A percentile compares a stretch with the other conserved stretches of the same genome.
phyloP scores from a whole-genome alignment of 1,284 basidiomycete species.

The Puccinia coronata region DNA sequence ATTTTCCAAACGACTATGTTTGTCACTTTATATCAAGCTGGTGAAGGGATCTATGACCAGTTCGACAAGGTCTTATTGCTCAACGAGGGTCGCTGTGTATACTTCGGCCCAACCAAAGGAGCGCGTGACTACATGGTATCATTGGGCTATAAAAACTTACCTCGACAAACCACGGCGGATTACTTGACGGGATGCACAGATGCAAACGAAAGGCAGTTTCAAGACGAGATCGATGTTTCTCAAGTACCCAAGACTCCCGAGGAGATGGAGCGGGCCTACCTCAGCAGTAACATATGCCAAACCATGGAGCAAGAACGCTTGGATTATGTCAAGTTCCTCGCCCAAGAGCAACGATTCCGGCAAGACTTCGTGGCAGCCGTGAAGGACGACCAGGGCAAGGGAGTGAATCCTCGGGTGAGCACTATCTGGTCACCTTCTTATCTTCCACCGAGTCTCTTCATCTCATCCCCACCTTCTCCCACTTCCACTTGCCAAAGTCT shows the following conservation, averaged over 20 bases:
- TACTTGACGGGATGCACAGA: constrained; percentile 79
- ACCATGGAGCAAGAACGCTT: constrained; percentile 65
- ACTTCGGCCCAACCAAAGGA: constrained; percentile 71
- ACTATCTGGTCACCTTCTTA: not conserved
- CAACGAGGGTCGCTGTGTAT: constrained; percentile 78
- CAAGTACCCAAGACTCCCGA: constrained; percentile 75
- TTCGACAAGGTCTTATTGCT: constrained; percentile 74
- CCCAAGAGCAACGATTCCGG: constrained; percentile 63
- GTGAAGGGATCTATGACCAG: constrained; percentile 64
- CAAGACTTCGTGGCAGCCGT: constrained; percentile 36
- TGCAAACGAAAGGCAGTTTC: constrained; percentile 77
- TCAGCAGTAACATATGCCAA: constrained; percentile 64
- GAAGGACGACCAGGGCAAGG: constrained; percentile 30
- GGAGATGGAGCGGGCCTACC: constrained; percentile 71
- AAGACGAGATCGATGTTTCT: constrained; percentile 67
- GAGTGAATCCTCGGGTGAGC: not conserved
- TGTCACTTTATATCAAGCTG: constrained; percentile 63
- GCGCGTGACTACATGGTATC: constrained; percentile 75
- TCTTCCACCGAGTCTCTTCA: constrained; percentile 52
- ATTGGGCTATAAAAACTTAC: constrained; percentile 59
- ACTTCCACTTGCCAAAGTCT: constrained; percentile 64
- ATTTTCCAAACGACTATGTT: constrained; percentile 63
- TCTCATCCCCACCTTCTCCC: constrained; percentile 47
- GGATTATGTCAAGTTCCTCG: constrained; percentile 70
- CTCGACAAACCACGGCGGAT: constrained; percentile 72